These are phyloP conservation scores for Ophiostoma australiae DNA, from an alignment of 2,329 filamentous ascomycete species.

Conservation along the genomic window DNA sequence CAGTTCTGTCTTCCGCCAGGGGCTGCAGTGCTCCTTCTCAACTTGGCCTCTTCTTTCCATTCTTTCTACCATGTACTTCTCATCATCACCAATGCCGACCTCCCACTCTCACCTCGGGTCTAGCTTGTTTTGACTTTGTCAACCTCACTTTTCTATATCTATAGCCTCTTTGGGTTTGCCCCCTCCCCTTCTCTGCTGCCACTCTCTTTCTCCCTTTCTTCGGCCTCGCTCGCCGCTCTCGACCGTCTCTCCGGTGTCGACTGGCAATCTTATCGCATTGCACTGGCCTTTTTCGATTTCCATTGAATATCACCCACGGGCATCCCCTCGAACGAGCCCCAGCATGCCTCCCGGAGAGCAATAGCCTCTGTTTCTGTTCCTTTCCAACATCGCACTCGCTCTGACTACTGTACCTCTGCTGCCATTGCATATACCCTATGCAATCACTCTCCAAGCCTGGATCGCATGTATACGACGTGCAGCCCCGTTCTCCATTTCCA, in stretches of 20 bases:
- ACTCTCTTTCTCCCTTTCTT: slow-evolving; percentile 11
- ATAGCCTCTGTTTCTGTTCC: background rate
- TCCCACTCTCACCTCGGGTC: background rate
- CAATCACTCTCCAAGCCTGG: slow-evolving; percentile 7
- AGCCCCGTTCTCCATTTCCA: slow-evolving; percentile 11
- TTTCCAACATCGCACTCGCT: background rate
- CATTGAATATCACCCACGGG: background rate
- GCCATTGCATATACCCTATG: background rate
- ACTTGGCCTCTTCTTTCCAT: background rate
- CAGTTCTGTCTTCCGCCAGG: background rate
- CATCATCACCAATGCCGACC: background rate
- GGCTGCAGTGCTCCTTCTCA: background rate
- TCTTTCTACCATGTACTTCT: background rate
- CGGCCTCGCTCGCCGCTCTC: slow-evolving; percentile 12
- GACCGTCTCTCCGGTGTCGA: background rate
- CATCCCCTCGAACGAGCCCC: background rate
- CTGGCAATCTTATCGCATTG: slow-evolving; percentile 6
- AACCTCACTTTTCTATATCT: slow-evolving; percentile 17
- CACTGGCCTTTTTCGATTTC: background rate
- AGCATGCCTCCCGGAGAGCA: background rate
- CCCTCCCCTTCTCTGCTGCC: background rate
- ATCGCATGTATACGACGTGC: slow-evolving; percentile 11
- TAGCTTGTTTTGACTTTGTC: slow-evolving; percentile 11
- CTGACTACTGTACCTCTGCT: background rate
- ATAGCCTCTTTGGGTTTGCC: slow-evolving; percentile 3